A percentile compares a stretch with the other conserved stretches of the same genome.
Conservation (phyloP, 768 basidiomycete genomes). For the Suillus cothurnatus region DNA sequence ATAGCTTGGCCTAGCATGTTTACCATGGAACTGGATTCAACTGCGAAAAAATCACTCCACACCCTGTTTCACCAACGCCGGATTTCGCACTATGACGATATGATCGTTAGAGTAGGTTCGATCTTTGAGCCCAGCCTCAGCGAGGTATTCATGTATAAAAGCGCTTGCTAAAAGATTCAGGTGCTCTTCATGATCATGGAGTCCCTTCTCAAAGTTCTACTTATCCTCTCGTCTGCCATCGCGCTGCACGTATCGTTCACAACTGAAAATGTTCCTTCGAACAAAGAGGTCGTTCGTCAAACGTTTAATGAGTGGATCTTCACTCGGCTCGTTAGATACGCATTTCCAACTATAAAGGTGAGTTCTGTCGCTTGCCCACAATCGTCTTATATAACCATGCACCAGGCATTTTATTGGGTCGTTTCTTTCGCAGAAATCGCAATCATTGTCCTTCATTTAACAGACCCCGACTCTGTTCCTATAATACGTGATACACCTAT, state of each 20-base stretch:
- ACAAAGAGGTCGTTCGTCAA: conserved; percentile 29
- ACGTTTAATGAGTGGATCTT: conserved; percentile 3
- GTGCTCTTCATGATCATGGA: conserved; percentile 17
- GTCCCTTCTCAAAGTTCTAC: conserved; percentile 42
- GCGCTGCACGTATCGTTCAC: conserved; percentile 46
- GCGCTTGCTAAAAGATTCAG: neutral
- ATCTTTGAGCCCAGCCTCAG: neutral
- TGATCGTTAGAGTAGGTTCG: neutral
- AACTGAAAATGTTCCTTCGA: conserved; percentile 46
- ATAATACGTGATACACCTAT: neutral
- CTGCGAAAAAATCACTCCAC: neutral
- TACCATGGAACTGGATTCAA: neutral
- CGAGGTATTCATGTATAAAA: neutral
- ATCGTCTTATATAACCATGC: neutral
- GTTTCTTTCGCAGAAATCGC: conserved; percentile 6
- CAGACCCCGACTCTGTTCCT: neutral
- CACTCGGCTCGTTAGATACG: neutral
- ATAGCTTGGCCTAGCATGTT: neutral
- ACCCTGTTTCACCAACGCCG: neutral
- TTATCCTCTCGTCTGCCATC: conserved; percentile 42
- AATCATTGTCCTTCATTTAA: neutral
- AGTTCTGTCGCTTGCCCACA: no score
- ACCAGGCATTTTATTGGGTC: conserved; percentile 4
- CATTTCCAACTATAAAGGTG: neutral
- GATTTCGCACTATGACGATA: neutral